phyloP scores from a whole-genome alignment of 2,329 filamentous ascomycete genomes.

The Fusarium mundagurra region DNA sequence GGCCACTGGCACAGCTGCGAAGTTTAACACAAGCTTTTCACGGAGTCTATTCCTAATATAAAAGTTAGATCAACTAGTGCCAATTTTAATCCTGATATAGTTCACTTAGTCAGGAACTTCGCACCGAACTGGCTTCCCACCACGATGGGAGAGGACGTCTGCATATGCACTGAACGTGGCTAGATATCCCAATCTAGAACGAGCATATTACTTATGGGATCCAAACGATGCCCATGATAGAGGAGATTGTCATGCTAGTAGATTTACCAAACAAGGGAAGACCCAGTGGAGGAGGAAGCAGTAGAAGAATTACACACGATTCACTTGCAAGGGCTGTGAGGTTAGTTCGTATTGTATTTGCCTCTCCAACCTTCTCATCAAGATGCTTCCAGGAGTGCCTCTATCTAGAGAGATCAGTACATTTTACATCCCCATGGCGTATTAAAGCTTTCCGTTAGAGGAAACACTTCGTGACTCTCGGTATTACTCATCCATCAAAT shows the following conservation, averaged over 20 bases:
- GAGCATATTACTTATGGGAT: background rate
- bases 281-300: background rate
- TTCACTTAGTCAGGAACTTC: fast-evolving
- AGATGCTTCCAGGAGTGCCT: background rate
- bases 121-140: background rate
- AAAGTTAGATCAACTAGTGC: background rate
- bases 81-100: background rate
- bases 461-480: background rate
- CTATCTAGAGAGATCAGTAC: background rate
- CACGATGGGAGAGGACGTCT: too few species aligned
- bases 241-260: background rate
- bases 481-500: background rate
- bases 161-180: background rate
- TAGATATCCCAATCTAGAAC: background rate
- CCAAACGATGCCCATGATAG: too few species aligned
- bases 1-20: background rate
- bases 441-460: fast-evolving
- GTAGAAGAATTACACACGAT: background rate
- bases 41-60: background rate
- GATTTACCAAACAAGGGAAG: background rate
- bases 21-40: background rate
- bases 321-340: too few species aligned
- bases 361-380: background rate
- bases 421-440: background rate
- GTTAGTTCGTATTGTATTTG: background rate